Evolutionary conservation across 495 filamentous ascomycete species (phyloP).

Genomic region (Terfezia claveryi): DNA sequence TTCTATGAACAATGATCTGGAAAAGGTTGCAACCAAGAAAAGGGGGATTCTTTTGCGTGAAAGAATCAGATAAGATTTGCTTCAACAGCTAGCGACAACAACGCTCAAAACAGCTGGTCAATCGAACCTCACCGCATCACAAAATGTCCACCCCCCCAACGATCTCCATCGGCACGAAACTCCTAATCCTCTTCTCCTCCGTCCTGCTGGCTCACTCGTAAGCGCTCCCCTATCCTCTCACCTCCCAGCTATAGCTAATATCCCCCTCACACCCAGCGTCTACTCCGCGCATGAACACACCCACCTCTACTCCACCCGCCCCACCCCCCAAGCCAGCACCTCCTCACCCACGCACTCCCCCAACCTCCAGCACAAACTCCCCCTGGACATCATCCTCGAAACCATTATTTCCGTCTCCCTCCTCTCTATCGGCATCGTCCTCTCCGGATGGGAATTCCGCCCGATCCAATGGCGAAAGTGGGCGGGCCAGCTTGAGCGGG

Average conservation of each 20-base stretch:
- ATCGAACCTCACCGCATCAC: too few relatives aligned
- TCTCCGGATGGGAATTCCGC: constrained; percentile 39
- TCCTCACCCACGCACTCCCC: constrained; percentile 1
- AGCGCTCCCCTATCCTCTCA: background rate
- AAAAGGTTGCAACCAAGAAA: too few relatives aligned
- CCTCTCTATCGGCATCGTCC: constrained; percentile 46
- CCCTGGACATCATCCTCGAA: constrained; percentile 59
- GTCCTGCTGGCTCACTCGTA: constrained; percentile 15
- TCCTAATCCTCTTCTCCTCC: constrained; percentile 7
- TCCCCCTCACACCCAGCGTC: constrained; percentile 29
- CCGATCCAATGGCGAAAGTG: constrained; percentile 65
- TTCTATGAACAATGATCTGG: too few relatives aligned
- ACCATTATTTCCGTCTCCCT: constrained; percentile 47
- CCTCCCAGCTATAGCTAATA: background rate
- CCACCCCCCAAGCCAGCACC: constrained; percentile 7
- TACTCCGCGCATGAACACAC: constrained; percentile 77
- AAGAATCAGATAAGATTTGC: too few relatives aligned
- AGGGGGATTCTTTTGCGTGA: too few relatives aligned
- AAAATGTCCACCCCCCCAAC: background rate
- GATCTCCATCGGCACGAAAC: background rate
- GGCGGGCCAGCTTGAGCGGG: constrained; percentile 61
- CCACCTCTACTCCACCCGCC: background rate
- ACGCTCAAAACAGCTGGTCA: too few relatives aligned
- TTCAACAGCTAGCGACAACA: too few relatives aligned
- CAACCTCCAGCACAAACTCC: constrained; percentile 27